Evolutionary conservation across 352 stramenopile genomes (phyloP), one percentile per base, ranked within the genome.

Genomic region (Globisporangium carolinianum): DNA sequence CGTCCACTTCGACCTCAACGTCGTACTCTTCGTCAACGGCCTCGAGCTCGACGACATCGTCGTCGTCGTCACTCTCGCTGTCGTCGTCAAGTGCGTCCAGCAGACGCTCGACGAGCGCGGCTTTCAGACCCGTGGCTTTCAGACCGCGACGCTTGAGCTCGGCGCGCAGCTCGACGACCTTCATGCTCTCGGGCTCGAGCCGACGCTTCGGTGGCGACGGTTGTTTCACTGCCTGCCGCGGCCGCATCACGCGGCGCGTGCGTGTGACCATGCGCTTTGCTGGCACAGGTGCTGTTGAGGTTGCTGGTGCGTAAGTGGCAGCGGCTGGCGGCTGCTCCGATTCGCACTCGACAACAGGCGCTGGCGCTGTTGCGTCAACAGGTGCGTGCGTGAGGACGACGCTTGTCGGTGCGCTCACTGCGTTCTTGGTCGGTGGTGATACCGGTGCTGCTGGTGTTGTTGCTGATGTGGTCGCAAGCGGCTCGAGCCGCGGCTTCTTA

Each of bases 91-190:
- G 54, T 15, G 78, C 76, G 11, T 87, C 68, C 42, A 77, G 52
- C 17, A 92, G 65, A 14, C 83, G 72, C 9, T 71, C 42, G 0
- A 69, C 65, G 6, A 92, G 63, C 45, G 70, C 68, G 0, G 71
- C 69, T 65, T 92, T 92, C 17, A 81, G 45, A 11, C 83, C 83
- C 18, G 56, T 72, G 2, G 72, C 64, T 10, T 69, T 73, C 12
- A 90, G 63, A 1, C 80, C 80, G 18, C 80, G 68, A 54, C 76
- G 80, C 56, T 79, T 86, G 36, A 92, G 53, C 48, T 89, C 79
- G 0, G 51, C 63, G 15, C 79, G 71, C 18, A 92, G 59, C 9
- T 92, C 66, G n/a, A 70, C 65, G 9, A 92, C 83, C 52, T 72
- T 72, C 15, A 79, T 61, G 4, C 24, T 57, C 6, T 45, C 17